Base-by-base conservation (phyloP, 1,284 basidiomycete species). In the Pseudozyma hubeiensis region DNA sequence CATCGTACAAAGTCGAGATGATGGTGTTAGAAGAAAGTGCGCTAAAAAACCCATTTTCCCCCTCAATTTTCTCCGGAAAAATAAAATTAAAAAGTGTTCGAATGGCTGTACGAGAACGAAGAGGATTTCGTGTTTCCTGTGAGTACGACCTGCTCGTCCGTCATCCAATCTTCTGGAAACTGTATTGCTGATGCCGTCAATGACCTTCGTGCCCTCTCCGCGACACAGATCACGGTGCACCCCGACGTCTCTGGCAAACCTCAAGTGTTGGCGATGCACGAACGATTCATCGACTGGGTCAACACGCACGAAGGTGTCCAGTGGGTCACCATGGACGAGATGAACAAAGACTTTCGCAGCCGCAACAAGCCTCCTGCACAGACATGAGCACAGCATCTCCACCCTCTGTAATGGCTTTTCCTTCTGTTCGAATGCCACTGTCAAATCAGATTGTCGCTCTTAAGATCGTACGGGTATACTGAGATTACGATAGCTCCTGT, bases 281-380 rank as follows among this genome's bases (percentile, higher is more conserved):
- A 92, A 81, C 87, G 90, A 47, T 91, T 92, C 82, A 91, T 93
- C 75, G 89, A 91, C 75, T 92, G 90, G 90, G 87, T 92, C 54
- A 91, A 91, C 79, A 88, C 87, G 3, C 90, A 92, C 80, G 88
- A 89, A 31, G 88, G 89, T 54, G 88, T 92, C 2, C 87, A 91
- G 62, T 92, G 90, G 90, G 90, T 90, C 16, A 89, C 90, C 17
- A 89, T 92, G 89, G 87, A 88, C 62, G 88, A 90, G 64, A 90
- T 61, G 24, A 67, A 66, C 45, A 53, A 62, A 17, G 69, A 77
- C 24, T 68, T 62, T 40, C 55, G 65, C 0, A 49, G 56, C n/a
- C 48, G 61, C 0, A 68, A 74, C 51, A 40, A 51, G 48, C 45
- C 49, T 30, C 58, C 59, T 29, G 16, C 47, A 7, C 34, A 35